A percentile compares a stretch with the other conserved stretches of the same genome.
Conservation (phyloP, 768 basidiomycete species). For the Lenzites betulinus region DNA sequence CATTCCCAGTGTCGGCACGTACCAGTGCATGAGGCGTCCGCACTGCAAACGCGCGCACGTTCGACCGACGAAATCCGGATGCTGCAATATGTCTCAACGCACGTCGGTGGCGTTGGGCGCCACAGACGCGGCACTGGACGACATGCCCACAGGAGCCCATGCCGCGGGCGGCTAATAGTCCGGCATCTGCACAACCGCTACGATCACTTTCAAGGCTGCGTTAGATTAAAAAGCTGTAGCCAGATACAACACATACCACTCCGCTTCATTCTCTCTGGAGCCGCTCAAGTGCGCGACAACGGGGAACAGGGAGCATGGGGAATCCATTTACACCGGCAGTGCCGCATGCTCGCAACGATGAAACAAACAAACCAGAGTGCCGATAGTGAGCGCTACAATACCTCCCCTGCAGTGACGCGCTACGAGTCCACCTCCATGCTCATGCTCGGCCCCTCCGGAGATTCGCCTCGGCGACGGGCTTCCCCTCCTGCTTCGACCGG, state of each 20-base stretch:
- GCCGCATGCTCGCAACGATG: too few species aligned
- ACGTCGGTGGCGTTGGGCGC: not conserved
- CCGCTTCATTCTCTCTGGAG: too few species aligned
- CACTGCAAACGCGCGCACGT: not conserved
- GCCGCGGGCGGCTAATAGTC: too few species aligned
- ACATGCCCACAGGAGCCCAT: not conserved
- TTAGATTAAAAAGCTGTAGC: too few species aligned
- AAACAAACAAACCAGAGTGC: too few species aligned
- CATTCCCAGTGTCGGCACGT: not conserved
- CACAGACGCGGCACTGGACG: not conserved
- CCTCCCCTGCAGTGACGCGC: not conserved
- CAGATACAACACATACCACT: too few species aligned
- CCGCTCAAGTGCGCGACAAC: not conserved
- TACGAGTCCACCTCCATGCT: conserved; percentile 27
- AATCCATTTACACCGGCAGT: not conserved
- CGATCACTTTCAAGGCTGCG: too few species aligned
- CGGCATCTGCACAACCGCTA: too few species aligned
- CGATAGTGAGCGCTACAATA: not conserved
- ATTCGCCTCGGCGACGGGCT: not conserved
- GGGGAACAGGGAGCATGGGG: not conserved
- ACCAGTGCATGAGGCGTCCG: too few species aligned
- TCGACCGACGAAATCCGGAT: not conserved
- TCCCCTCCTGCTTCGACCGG: not conserved
- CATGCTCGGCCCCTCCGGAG: conserved; percentile 12
- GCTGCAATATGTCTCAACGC: not conserved